These are phyloP conservation scores for Colletotrichum scovillei DNA, from an alignment of 2,329 filamentous ascomycete genomes.

Conservation along the genomic window DNA sequence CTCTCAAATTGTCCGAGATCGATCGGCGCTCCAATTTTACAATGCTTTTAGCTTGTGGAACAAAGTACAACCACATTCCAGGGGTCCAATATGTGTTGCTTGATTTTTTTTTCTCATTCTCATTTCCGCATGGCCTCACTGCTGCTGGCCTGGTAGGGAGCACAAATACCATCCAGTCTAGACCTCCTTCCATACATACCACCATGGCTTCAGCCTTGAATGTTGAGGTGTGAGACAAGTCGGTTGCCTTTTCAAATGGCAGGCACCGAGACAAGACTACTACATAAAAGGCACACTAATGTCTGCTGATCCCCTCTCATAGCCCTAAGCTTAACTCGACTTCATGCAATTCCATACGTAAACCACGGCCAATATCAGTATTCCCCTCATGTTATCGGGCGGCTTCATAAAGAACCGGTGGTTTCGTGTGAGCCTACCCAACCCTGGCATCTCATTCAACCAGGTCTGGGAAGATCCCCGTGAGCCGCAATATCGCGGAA, in stretches of 20 bases:
- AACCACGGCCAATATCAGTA: neutral
- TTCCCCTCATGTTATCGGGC: neutral
- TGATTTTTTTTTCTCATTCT: neutral
- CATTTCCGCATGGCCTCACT: conserved; percentile 17
- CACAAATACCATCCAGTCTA: neutral
- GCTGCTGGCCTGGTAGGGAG: neutral
- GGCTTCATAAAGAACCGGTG: neutral
- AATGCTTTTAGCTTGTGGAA: neutral
- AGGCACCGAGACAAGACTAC: neutral
- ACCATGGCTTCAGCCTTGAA: neutral
- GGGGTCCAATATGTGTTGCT: neutral
- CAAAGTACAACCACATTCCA: conserved; percentile 5
- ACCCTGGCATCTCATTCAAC: conserved; percentile 3
- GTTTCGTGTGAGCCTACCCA: neutral
- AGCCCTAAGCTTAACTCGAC: conserved; percentile 28
- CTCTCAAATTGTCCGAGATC: conserved; percentile 35
- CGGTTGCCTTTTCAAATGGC: conserved; percentile 16
- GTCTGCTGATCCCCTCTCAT: neutral
- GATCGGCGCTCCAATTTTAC: conserved; percentile 33
- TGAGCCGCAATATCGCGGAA: conserved; percentile 24
- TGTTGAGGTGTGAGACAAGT: conserved; percentile 7
- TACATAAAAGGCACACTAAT: neutral
- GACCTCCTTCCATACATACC: neutral
- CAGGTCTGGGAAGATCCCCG: conserved; percentile 16
- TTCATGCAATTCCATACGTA: conserved; percentile 27